Conservation (phyloP, 176 grass and related monocot genomes). For the Triticum aestivum region DNA sequence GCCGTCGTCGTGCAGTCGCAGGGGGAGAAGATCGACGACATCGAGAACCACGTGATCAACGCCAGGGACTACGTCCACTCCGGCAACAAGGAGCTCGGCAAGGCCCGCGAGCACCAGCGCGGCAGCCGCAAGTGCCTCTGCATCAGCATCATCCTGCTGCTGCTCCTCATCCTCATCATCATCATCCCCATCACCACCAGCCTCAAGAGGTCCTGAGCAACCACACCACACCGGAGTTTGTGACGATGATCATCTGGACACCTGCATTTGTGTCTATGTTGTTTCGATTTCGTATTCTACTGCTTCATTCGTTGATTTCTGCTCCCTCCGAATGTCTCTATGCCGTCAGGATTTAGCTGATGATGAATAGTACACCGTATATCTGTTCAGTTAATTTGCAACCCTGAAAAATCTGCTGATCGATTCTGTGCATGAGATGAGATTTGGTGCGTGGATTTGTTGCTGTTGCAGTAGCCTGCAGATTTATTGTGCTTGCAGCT, state of each 20-base stretch:
- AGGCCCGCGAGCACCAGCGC: conserved; percentile 70
- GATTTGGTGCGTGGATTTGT: not conserved
- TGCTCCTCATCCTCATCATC: conserved; percentile 65
- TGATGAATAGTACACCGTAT: conserved; percentile 25
- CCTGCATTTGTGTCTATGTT: conserved; percentile 45
- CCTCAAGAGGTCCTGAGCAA: conserved; percentile 48
- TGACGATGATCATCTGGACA: conserved; percentile 25
- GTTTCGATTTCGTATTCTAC: conserved; percentile 36
- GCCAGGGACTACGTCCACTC: conserved; percentile 75
- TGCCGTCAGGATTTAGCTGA: conserved; percentile 43
- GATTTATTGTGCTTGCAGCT: not conserved
- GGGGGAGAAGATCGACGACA: conserved; percentile 76
- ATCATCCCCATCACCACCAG: conserved; percentile 76
- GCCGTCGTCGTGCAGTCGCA: conserved; percentile 81
- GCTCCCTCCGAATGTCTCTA: not conserved
- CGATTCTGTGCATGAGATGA: not conserved
- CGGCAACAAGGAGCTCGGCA: conserved; percentile 75
- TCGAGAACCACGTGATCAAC: conserved; percentile 68
- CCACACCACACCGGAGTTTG: not conserved
- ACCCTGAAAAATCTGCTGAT: not conserved
- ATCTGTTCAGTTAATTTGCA: conserved; percentile 24
- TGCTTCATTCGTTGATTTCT: conserved; percentile 27
- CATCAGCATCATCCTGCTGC: conserved; percentile 75
- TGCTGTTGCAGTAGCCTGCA: not conserved
- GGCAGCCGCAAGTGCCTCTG: conserved; percentile 86